phyloP scores from a whole-genome alignment of 2,329 filamentous ascomycete genomes.

The Aspergillus caelatus region DNA sequence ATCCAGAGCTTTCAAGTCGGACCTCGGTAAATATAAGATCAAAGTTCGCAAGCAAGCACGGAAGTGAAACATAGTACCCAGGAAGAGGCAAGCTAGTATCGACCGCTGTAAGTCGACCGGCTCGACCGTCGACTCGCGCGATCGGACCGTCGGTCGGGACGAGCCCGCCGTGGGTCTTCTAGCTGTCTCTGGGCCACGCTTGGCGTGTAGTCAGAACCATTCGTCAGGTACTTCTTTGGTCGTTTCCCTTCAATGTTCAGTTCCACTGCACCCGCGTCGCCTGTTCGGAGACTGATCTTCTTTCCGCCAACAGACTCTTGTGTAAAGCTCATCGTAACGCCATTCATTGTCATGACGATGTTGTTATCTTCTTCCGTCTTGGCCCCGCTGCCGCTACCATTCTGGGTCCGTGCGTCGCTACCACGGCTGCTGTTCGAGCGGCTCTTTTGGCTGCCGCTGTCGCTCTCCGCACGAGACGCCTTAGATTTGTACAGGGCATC shows the following conservation, averaged over 20 bases:
- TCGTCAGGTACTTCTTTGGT: conserved; percentile 40
- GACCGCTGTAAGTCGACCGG: conserved; percentile 40
- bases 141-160: conserved; percentile 41
- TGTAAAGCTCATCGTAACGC: conserved; percentile 43
- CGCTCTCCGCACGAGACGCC: conserved; percentile 35
- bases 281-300: conserved; percentile 42
- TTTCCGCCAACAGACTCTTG: conserved; percentile 41
- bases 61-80: background rate
- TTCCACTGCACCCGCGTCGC: conserved; percentile 40
- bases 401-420: conserved; percentile 39
- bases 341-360: conserved; percentile 44
- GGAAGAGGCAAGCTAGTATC: conserved; percentile 16
- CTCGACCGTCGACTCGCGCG: conserved; percentile 41
- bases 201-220: conserved; percentile 39
- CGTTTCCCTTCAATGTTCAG: conserved; percentile 42
- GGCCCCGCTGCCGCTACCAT: conserved; percentile 35
- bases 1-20: background rate
- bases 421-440: conserved; percentile 46
- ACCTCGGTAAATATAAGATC: background rate
- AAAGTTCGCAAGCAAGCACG: background rate
- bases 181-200: conserved; percentile 33
- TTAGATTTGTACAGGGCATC: conserved; percentile 40
- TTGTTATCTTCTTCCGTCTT: conserved; percentile 41
- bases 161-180: conserved; percentile 36
- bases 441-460: conserved; percentile 45